Conservation (phyloP, 495 filamentous ascomycete genomes). For the Paragyromitra xinjiangensis region DNA sequence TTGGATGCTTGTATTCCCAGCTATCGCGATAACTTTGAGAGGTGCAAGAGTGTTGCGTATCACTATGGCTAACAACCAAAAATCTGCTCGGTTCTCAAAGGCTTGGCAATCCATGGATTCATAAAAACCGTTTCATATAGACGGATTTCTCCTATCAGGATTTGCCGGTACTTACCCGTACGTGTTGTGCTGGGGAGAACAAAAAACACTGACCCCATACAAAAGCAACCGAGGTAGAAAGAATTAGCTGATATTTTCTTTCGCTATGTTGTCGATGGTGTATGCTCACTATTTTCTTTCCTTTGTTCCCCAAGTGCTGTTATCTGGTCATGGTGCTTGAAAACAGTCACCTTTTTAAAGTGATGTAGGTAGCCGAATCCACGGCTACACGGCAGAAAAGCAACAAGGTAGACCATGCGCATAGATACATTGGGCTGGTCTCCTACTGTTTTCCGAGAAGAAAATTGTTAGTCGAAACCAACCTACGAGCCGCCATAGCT, state of each 20-base stretch:
- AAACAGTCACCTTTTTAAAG: constrained; percentile 1
- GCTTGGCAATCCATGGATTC: constrained; percentile 6
- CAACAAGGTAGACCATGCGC: neutral
- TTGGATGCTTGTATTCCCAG: neutral
- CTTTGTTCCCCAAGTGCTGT: neutral
- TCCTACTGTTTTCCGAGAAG: neutral
- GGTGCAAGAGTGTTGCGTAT: constrained; percentile 11
- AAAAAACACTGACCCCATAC: neutral
- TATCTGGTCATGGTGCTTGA: neutral
- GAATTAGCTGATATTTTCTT: neutral
- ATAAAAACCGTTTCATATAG: constrained; percentile 40
- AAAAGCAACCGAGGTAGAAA: neutral
- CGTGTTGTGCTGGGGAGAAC: neutral
- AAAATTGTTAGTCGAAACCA: neutral
- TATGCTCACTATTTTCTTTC: neutral
- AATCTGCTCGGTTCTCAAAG: neutral
- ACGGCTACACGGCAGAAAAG: neutral
- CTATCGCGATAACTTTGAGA: constrained; percentile 9
- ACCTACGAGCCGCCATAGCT: neutral
- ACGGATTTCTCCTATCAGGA: constrained; percentile 2
- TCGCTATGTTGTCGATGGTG: neutral
- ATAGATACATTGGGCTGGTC: neutral
- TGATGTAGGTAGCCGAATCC: neutral
- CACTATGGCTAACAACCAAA: neutral
- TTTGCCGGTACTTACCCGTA: constrained; percentile 5